Evolutionary conservation across 2,329 filamentous ascomycete species (phyloP), one percentile per base, ranked within the genome.

Genomic region (Drechslera avenae): DNA sequence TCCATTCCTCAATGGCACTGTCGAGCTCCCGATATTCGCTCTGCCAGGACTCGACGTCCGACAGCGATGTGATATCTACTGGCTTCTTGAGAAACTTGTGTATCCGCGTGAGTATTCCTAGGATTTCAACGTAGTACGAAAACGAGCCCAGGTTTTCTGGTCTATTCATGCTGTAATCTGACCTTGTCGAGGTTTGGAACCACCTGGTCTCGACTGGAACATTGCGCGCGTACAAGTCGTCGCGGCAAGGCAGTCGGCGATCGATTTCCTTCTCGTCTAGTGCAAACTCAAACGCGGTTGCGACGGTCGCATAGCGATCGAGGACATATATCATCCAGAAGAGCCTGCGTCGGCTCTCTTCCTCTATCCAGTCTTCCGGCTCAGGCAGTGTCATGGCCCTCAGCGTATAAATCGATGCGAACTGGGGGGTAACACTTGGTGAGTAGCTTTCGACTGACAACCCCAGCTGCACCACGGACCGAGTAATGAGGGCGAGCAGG

Each of bases 241-340:
- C 91, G 34, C 90, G 86, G 66, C 92, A 97, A 1, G 92, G 92
- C 6, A 97, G 77, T 41, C 85, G 89, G 18, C 92, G 84, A 68
- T 96, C 91, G 36, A 96, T 93, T 66, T 96, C 91, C 67, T 88
- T 90, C 65, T 96, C 91, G 60, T 93, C 87, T 14, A 97, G 76
- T 0, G 90, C 90, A 69, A 96, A 96, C 62, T 96, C 91, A 62
- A 96, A 96, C 0, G 92, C 91, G 0, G 92, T 96, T 0, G 91
- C 88, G 48, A 96, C 87, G 0, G 91, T 96, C 1, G 91, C 91
- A 68, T 96, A 96, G 41, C 92, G 83, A 69, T 97, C 92, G 5
- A 97, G 80, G 10, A 96, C 76, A 67, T 96, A 97, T 9, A 96
- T 86, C 86, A 95, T 93, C 92, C 92, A 97, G 72, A 97, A 96